Percentiles rank a stretch among this genome's conserved stretches.
phyloP scores from a whole-genome alignment of 2,329 filamentous ascomycete species.

The Colletotrichum zoysiae region DNA sequence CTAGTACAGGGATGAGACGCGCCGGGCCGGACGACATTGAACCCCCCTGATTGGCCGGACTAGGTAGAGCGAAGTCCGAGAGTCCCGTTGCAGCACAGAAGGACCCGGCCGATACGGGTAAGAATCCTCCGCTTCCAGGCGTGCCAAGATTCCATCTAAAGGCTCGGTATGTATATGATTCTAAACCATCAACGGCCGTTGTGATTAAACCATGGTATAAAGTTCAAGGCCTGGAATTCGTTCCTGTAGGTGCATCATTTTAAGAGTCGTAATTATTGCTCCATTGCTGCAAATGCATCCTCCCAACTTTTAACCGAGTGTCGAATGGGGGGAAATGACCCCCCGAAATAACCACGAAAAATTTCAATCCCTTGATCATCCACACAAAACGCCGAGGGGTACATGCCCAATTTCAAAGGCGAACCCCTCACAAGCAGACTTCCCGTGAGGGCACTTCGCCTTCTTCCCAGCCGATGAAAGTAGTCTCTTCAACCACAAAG shows the following conservation, averaged over 20 bases:
- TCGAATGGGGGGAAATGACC: conserved; percentile 9
- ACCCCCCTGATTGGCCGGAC: conserved; percentile 28
- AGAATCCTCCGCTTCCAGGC: conserved; percentile 9
- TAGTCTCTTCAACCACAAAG: conserved; percentile 2
- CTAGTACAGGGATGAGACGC: conserved; percentile 29
- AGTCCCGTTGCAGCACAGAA: conserved; percentile 15
- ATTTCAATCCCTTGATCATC: conserved; percentile 16
- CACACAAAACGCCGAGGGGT: conserved; percentile 25
- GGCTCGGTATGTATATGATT: too few species aligned
- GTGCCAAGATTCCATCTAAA: neutral
- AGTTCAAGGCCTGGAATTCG: neutral
- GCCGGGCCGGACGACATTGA: conserved; percentile 13
- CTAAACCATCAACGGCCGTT: neutral
- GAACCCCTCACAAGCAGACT: neutral
- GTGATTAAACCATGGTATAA: neutral
- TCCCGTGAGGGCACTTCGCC: neutral
- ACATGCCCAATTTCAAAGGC: neutral
- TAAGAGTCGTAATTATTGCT: neutral
- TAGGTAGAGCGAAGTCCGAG: neutral
- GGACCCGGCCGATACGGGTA: conserved; percentile 17
- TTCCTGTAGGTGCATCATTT: neutral
- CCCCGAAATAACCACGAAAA: conserved; percentile 12
- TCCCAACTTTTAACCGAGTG: conserved; percentile 19
- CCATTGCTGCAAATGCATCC: conserved; percentile 1
- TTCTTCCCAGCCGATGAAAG: neutral